Evolutionary conservation across 441 rosid species (phyloP).

Genomic region (Jatropha podagrica): DNA sequence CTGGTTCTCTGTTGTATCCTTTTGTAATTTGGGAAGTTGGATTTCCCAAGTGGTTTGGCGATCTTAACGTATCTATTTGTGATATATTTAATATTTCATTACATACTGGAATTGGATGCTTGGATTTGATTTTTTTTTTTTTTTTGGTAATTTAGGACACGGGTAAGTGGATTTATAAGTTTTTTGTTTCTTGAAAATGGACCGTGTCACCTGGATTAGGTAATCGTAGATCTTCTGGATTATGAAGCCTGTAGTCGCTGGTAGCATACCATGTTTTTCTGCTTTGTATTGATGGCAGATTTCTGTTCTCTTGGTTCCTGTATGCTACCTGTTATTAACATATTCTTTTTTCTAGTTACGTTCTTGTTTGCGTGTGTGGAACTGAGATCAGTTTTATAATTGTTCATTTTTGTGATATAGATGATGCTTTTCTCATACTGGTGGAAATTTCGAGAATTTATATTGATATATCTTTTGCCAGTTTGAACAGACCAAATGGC

Average conservation of each 20-base stretch:
- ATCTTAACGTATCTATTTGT: background rate
- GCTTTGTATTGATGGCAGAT: background rate
- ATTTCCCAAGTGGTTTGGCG: background rate
- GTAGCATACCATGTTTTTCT: background rate
- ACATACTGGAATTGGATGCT: background rate
- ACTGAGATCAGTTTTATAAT: background rate
- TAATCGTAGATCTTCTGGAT: background rate
- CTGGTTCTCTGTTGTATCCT: background rate
- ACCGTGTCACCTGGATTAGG: background rate
- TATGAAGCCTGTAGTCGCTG: background rate
- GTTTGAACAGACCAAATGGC: conserved; percentile 47
- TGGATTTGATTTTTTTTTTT: background rate
- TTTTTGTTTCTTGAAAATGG: background rate
- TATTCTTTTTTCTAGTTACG: background rate
- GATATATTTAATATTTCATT: background rate
- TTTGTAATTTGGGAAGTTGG: background rate
- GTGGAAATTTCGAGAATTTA: conserved; percentile 9
- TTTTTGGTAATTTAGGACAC: background rate
- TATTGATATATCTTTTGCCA: conserved; percentile 24
- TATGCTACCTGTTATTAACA: background rate
- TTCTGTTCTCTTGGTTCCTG: background rate
- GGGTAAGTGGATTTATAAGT: conserved; percentile 6
- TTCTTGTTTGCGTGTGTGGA: background rate
- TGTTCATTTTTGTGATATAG: background rate
- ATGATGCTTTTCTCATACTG: conserved; percentile 15